Percentiles rank a stretch among this genome's conserved stretches.
These are phyloP conservation scores for Dianthus caryophyllus DNA, from an alignment of 148 eudicot genomes.

Conservation along the genomic window DNA sequence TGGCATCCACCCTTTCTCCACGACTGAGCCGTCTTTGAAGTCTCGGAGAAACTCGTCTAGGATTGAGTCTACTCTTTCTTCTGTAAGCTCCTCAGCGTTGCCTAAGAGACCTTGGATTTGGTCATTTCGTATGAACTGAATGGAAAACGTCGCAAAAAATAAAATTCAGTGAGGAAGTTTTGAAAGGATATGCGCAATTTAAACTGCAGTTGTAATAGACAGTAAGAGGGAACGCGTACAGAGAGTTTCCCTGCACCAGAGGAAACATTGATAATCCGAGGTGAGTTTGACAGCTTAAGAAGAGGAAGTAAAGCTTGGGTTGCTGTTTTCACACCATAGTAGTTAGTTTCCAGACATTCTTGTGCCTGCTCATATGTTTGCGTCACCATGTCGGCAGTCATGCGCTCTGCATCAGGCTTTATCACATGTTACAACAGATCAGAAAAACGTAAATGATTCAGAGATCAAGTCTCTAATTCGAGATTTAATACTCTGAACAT, in stretches of 20 bases:
- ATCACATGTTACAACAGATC: not conserved
- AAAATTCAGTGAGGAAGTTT: too few relatives aligned
- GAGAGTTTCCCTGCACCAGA: slow-evolving; percentile 31
- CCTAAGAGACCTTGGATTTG: slow-evolving; percentile 25
- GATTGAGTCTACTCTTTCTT: slow-evolving; percentile 36
- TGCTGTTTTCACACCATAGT: slow-evolving; percentile 39
- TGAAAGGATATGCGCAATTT: too few relatives aligned
- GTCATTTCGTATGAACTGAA: slow-evolving; percentile 25
- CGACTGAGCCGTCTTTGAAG: slow-evolving; percentile 19
- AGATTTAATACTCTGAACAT: too few relatives aligned
- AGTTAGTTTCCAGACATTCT: slow-evolving; percentile 44
- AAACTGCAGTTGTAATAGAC: too few relatives aligned
- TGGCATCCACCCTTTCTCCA: slow-evolving; percentile 29
- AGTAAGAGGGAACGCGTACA: slow-evolving; percentile 18
- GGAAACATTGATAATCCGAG: slow-evolving; percentile 48
- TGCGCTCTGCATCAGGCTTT: slow-evolving; percentile 2
- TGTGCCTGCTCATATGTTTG: slow-evolving; percentile 31
- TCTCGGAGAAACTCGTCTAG: slow-evolving; percentile 35
- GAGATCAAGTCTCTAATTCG: too few relatives aligned
- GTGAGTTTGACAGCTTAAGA: slow-evolving; percentile 46
- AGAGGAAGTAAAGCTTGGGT: slow-evolving; percentile 41
- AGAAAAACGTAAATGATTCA: too few relatives aligned
- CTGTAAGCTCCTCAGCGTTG: slow-evolving; percentile 35
- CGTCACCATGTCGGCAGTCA: not conserved
- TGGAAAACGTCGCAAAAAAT: not conserved